These are phyloP conservation scores for Nicotiana otophora DNA, from an alignment of 257 asterid species.

Conservation along the genomic window DNA sequence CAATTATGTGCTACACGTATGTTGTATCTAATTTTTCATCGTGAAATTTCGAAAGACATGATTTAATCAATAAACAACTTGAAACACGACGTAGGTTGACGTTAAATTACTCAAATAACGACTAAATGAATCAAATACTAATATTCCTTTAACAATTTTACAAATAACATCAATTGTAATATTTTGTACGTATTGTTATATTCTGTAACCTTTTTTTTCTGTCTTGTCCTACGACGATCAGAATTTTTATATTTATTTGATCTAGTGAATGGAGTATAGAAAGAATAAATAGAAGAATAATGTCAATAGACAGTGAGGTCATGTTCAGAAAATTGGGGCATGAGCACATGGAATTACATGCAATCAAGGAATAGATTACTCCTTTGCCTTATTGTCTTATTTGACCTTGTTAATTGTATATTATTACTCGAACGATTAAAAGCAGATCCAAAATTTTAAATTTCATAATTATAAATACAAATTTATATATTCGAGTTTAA, in stretches of 20 bases:
- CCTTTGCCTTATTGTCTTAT: neutral
- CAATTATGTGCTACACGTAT: too few species aligned
- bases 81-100: too few species aligned
- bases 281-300: neutral
- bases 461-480: neutral
- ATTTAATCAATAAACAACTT: too few species aligned
- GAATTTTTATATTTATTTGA: neutral
- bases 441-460: neutral
- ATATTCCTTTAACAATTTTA: too few species aligned
- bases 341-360: conserved; percentile 13
- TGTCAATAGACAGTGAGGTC: conserved; percentile 1
- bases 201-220: too few species aligned
- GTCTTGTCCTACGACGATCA: too few species aligned
- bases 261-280: neutral
- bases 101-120: too few species aligned
- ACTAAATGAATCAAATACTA: too few species aligned
- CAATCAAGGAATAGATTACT: neutral
- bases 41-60: too few species aligned
- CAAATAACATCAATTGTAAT: too few species aligned
- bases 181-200: too few species aligned
- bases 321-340: conserved; percentile 7
- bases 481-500: neutral
- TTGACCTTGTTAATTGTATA: neutral
- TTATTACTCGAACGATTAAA: neutral
- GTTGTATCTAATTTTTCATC: too few species aligned